Conservation (phyloP, 2,329 filamentous ascomycete genomes). For the Apiospora sp. region DNA sequence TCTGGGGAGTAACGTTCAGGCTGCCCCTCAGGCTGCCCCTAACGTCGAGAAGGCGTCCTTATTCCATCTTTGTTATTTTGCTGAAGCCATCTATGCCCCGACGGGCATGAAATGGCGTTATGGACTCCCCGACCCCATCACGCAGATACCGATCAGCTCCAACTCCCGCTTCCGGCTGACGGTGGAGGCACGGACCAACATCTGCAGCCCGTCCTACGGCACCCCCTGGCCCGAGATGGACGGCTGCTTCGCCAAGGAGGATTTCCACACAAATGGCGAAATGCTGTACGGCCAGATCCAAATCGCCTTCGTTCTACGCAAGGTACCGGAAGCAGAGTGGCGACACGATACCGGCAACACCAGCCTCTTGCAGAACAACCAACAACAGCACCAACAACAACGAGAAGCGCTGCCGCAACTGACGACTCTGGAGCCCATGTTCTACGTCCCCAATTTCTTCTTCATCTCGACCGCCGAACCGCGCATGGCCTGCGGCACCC, state of each 20-base stretch:
- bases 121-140: background rate
- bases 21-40: background rate
- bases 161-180: background rate
- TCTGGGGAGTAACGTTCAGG: too few species aligned
- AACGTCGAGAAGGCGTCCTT: background rate
- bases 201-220: background rate
- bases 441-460: background rate
- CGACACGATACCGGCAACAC: too few species aligned
- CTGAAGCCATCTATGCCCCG: background rate
- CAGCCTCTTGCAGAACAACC: too few species aligned
- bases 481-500: background rate
- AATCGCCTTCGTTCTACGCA: background rate
- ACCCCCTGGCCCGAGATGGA: background rate
- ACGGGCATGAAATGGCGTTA: background rate
- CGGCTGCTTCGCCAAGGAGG: background rate
- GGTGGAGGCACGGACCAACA: background rate
- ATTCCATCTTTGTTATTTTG: background rate
- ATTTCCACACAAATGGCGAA: background rate
- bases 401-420: background rate
- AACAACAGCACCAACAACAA: background rate
- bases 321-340: background rate
- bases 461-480: background rate
- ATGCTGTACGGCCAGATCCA: background rate
- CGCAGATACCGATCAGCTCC: background rate
- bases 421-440: background rate